Evolutionary conservation across 352 stramenopile genomes (phyloP), one percentile per base, ranked within the genome.

Genomic region (Phytophthora cryptogea): DNA sequence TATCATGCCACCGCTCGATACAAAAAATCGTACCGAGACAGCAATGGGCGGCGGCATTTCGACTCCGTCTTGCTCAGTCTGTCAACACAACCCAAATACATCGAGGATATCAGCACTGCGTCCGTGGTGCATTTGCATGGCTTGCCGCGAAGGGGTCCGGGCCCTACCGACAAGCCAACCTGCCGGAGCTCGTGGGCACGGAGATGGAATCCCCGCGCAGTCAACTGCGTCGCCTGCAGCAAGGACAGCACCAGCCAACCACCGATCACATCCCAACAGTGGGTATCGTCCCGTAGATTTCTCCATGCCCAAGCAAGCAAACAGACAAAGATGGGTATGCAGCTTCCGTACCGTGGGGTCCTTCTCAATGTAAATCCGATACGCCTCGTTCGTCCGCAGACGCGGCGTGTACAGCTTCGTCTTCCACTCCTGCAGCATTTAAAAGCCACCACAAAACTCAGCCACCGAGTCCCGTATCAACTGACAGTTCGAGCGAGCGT

Each of bases 301-400:
- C 59, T 60, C 40, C 52, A 61, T 43, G 40, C 30, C n/a, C 40
- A 47, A 50, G 27, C 26, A 62, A 39, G 41, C 17, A 54, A 31
- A 23, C 20, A 23, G 20, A 1, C 20, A 23, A 23, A 23, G 20
- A 23, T 23, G 20, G 20, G 20, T 16, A 54, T 51, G 30, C 36
- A 56, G 16, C 39, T 55, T 28, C 35, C 74, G 65, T 75, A 85
- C 83, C 66, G 46, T 68, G 17, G 66, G 65, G 60, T 93, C 81
- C 57, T 93, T 93, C 58, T 91, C 79, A 36, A 93, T 89, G 75
- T 93, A 93, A 55, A 93, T 89, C 41, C 66, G 60, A 54, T 93
- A 93, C 32, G 83, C 83, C 44, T 93, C 81, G 16, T 79, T 76
- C 26, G 83, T 93, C 41, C 69, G 72, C 11, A 93, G 60, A 9